phyloP scores from a whole-genome alignment of 306 rosid species.

The Hippophae rhamnoides region DNA sequence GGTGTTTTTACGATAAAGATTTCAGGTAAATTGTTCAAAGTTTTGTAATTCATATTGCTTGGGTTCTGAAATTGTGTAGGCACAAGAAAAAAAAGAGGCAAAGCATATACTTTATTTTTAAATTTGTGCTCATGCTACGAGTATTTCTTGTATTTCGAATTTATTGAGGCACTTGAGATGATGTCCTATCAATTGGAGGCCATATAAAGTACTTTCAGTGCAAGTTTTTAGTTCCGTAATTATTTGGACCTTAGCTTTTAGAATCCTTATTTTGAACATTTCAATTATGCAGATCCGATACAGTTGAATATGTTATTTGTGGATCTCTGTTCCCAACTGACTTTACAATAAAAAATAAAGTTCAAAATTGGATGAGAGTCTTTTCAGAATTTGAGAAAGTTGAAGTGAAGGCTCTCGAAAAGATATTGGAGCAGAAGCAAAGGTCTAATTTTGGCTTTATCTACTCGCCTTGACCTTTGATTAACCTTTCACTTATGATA shows the following conservation, averaged over 20 bases:
- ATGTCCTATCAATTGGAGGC: too few species aligned
- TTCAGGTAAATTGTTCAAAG: slow-evolving; percentile 51
- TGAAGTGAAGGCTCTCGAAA: slow-evolving; percentile 95
- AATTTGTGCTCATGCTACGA: neutral
- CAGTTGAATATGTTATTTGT: slow-evolving; percentile 67
- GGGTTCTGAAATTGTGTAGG: neutral
- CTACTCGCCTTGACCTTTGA: slow-evolving; percentile 15
- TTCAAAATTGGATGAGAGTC: slow-evolving; percentile 72
- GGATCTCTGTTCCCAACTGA: slow-evolving; percentile 77
- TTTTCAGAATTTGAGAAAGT: slow-evolving; percentile 77
- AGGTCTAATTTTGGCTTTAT: slow-evolving; percentile 36
- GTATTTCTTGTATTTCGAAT: too few species aligned
- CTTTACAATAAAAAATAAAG: slow-evolving; percentile 50
- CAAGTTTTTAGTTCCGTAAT: too few species aligned
- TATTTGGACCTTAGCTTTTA: too few species aligned
- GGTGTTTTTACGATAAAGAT: slow-evolving; percentile 91
- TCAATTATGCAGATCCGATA: slow-evolving; percentile 69
- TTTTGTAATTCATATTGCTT: slow-evolving; percentile 8
- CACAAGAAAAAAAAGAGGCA: neutral
- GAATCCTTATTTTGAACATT: slow-evolving; percentile 12
- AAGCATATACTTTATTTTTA: neutral
- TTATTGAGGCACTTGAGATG: too few species aligned
- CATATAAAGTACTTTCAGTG: too few species aligned
- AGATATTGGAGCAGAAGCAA: slow-evolving; percentile 91
- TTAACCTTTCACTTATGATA: slow-evolving; percentile 13